Conservation (phyloP, 1,284 basidiomycete genomes). For the Sanghuangporus baumii region DNA sequence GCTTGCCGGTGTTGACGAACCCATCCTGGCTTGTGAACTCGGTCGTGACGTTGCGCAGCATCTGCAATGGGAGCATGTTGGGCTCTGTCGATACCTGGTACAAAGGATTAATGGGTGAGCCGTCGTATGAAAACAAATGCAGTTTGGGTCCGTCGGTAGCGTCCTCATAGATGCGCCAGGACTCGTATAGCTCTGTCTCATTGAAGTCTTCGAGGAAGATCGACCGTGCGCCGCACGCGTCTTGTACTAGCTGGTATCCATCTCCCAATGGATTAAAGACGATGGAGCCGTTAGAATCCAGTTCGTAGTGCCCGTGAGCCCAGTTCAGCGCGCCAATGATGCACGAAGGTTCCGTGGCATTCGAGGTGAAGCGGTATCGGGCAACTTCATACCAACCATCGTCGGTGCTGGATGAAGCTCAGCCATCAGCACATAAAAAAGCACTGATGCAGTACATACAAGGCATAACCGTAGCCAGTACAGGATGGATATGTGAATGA, state of each 20-base stretch:
- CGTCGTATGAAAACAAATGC: slow-evolving; percentile 62
- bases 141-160: slow-evolving; percentile 50
- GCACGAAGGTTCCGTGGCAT: slow-evolving; percentile 73
- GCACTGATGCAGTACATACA: slow-evolving; percentile 48
- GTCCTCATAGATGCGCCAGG: slow-evolving; percentile 60
- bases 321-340: slow-evolving; percentile 82
- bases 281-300: slow-evolving; percentile 75
- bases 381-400: slow-evolving; percentile 83
- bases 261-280: slow-evolving; percentile 67
- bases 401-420: slow-evolving; percentile 28
- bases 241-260: slow-evolving; percentile 88
- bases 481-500: slow-evolving; percentile 78
- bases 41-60: slow-evolving; percentile 42
- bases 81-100: slow-evolving; percentile 54
- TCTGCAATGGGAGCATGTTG: slow-evolving; percentile 59
- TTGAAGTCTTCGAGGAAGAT: slow-evolving; percentile 84
- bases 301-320: slow-evolving; percentile 74
- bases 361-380: slow-evolving; percentile 80
- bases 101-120: slow-evolving; percentile 53
- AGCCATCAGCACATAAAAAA: slow-evolving; percentile 4
- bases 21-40: slow-evolving; percentile 14
- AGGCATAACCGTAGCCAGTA: slow-evolving; percentile 83
- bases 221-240: slow-evolving; percentile 80
- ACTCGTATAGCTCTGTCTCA: slow-evolving; percentile 49
- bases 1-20: slow-evolving; percentile 11